Evolutionary conservation across 2,329 filamentous ascomycete genomes (phyloP), one percentile per base, ranked within the genome.

Genomic region (Pseudogymnoascus pannorum): DNA sequence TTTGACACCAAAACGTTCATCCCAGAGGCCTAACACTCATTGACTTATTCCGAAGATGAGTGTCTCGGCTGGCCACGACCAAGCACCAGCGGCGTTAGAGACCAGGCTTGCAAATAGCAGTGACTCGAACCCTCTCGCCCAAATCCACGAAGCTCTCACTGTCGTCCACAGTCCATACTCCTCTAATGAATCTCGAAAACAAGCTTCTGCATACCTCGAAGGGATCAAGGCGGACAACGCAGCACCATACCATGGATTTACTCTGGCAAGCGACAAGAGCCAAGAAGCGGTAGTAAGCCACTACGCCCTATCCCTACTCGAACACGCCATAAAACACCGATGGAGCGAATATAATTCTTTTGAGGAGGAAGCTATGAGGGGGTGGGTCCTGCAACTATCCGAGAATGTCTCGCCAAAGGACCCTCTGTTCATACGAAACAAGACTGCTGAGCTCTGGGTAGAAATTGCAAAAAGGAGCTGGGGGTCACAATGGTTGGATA

Each of bases 401-500:
- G 84, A 88, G 69, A 81, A 82, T 64, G 79, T 95, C 44, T 80
- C 84, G 4, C 81, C 82, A 51, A 81, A 86, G 18, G 93, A 97
- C 71, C 90, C 91, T 2, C 74, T 82, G 31, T 99, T 92, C 72
- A 78, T 97, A 66, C 84, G 93, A 68, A 97, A 96, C 79, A 99
- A 99, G 77, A 87, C 94, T 33, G 91, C 91, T 26, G 89, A 96
- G 75, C 77, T 99, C 64, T 99, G 94, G 94, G 90, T 92, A 6
- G 94, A 97, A 74, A 81, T 96, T 60, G 92, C 92, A 40, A 97
- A 97, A 78, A 84, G 93, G 69, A 89, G 86, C 71, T 99, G 94
- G 94, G 91, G 83, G n/a, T 81, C 85, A 31, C 89, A 94, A 64
- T 99, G 95, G 94, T 86, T 89, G 78, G 87, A 95, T 71, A 96